phyloP scores from a whole-genome alignment of 2,329 filamentous ascomycete species.

The Trematosphaeria pertusa region DNA sequence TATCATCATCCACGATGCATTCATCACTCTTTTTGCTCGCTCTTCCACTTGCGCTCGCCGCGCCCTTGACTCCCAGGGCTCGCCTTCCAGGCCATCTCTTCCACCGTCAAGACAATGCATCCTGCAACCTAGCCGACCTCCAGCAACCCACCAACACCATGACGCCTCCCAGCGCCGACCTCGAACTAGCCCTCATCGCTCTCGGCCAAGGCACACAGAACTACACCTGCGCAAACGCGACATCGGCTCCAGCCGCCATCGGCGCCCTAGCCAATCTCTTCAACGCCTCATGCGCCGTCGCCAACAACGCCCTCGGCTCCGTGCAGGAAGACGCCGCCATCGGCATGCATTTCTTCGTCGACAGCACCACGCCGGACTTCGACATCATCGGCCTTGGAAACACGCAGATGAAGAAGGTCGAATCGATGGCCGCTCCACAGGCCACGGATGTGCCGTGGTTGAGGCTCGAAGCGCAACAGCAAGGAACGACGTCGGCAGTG shows the following conservation, averaged over 20 bases:
- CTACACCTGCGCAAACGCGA: constrained; percentile 52
- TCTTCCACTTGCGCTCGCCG: constrained; percentile 31
- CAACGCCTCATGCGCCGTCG: constrained; percentile 50
- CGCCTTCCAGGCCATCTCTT: constrained; percentile 15
- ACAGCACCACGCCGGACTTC: constrained; percentile 78
- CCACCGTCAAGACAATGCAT: constrained; percentile 23
- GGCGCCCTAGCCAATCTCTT: constrained; percentile 57
- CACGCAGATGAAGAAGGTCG: constrained; percentile 70
- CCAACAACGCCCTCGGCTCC: constrained; percentile 33
- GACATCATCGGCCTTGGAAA: constrained; percentile 73
- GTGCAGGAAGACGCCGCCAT: constrained; percentile 34
- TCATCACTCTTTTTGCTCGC: constrained; percentile 26
- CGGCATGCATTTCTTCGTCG: constrained; percentile 82
- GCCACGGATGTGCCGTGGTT: constrained; percentile 79
- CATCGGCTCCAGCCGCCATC: constrained; percentile 44
- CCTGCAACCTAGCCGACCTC: constrained; percentile 33
- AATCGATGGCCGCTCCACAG: constrained; percentile 67
- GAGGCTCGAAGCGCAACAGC: constrained; percentile 62
- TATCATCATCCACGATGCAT: constrained; percentile 29
- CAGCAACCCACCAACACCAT: constrained; percentile 37
- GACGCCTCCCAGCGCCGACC: constrained; percentile 29
- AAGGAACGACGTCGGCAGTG: constrained; percentile 53
- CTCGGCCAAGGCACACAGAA: constrained; percentile 60
- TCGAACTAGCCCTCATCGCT: constrained; percentile 52
- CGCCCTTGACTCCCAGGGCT: constrained; percentile 16